Conservation (phyloP, 208 protist genomes). For the Acanthamoeba royreba region DNA sequence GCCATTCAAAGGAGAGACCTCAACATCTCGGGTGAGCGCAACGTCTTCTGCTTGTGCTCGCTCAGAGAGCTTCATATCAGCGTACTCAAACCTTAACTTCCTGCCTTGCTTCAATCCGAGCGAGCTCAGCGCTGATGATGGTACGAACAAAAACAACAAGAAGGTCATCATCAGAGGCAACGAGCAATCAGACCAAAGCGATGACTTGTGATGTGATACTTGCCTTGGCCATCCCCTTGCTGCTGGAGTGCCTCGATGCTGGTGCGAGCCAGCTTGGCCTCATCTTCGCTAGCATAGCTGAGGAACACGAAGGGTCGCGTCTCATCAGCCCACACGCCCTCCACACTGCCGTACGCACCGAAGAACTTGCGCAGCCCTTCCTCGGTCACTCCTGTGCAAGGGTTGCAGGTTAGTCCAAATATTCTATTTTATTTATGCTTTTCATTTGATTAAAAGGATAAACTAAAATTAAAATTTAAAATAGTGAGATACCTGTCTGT, state of each 20-base stretch:
- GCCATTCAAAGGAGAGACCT: not conserved
- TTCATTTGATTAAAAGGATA: not conserved
- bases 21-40: not conserved
- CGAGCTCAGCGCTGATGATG: not conserved
- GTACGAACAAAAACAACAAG: no score
- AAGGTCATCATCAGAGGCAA: no score
- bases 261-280: not conserved
- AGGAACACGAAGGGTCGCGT: not conserved
- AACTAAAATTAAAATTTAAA: not conserved
- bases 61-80: not conserved
- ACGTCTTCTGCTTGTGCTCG: not conserved
- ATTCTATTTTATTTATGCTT: not conserved
- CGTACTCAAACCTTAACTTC: not conserved
- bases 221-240: not conserved
- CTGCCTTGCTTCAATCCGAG: not conserved
- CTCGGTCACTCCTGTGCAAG: not conserved
- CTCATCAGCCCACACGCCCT: not conserved
- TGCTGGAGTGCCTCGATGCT: not conserved
- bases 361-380: not conserved
- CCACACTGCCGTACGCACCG: not conserved
- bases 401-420: not conserved
- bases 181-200: no score
- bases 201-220: not conserved
- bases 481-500: slow-evolving; percentile 9
- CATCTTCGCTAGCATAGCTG: not conserved